Evolutionary conservation across 441 rosid species (phyloP), one percentile per base, ranked within the genome.

Genomic region (Syzygium malaccense): DNA sequence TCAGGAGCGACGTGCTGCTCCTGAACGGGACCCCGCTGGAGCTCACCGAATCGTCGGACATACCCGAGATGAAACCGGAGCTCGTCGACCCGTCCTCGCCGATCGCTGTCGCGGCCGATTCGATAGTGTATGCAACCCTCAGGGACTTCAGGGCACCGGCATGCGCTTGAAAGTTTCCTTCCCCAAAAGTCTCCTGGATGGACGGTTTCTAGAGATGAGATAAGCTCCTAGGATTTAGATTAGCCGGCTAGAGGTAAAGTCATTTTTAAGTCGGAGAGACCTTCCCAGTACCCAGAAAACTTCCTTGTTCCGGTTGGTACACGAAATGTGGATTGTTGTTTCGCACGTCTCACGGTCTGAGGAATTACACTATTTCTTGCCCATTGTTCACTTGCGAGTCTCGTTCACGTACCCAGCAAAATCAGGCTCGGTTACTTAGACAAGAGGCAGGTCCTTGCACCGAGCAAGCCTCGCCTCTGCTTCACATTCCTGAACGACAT

Each of bases 141-240:
- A 90, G 87, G 88, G 95, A 91, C 78, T 95, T 94, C 88, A 88
- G 90, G 84, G 95, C 95, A 14, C 94, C 94, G 17, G 93, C 94
- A 1, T 95, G 97, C 88, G 93, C 92, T 90, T 94, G 89, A 5
- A 37, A 20, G 9, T 37, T 20, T 20, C 80, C 51, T 37, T 71
- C 49, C 80, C 80, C 45, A 20, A 28, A 71, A 71, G 49, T 71
- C 28, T 37, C 7, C 51, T 37, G 17, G 80, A 37, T 23, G 80
- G 49, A 71, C 48, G 48, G 51, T 7, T 20, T 37, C 49, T 6
- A 37, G 51, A 11, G 15, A 71, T 5, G 49, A 23, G 80, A 19
- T 5, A 37, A 37, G 49, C 3, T 37, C 15, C 17, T 20, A 71
- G 80, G 49, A 37, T 37, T 71, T 37, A 37, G n/a, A 12, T 6